Evolutionary conservation across 2,329 filamentous ascomycete species (phyloP).

Genomic region (Cercospora janseana): DNA sequence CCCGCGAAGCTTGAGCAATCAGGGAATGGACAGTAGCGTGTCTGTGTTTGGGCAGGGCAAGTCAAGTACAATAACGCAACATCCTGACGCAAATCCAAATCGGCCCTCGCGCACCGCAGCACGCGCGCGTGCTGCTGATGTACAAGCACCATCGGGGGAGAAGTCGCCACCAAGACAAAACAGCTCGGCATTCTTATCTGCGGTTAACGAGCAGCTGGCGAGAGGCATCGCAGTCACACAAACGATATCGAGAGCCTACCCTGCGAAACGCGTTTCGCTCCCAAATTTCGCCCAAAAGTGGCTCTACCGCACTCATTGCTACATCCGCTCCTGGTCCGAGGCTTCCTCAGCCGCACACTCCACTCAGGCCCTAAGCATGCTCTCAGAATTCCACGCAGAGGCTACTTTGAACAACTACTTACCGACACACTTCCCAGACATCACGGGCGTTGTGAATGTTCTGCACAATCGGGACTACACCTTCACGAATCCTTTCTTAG

Average conservation of each 20-base stretch:
- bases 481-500: slow-evolving; percentile 4
- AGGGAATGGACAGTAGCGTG: too few species aligned
- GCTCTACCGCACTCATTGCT: slow-evolving; percentile 5
- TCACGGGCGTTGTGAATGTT: not conserved
- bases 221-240: not conserved
- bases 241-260: not conserved
- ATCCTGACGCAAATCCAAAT: not conserved
- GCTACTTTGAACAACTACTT: not conserved
- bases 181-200: not conserved
- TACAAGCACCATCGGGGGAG: not conserved
- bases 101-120: not conserved
- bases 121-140: not conserved
- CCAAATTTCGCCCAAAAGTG: not conserved
- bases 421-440: not conserved
- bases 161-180: not conserved
- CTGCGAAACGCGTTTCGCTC: not conserved
- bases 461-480: not conserved
- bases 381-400: slow-evolving; percentile 1
- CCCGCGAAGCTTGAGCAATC: too few species aligned
- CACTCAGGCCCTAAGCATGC: not conserved
- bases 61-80: not conserved
- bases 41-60: not conserved
- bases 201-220: slow-evolving; percentile 1
- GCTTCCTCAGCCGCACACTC: not conserved
- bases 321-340: slow-evolving; percentile 4